A percentile compares a stretch with the other conserved stretches of the same genome.
Evolutionary conservation across 2,329 filamentous ascomycete genomes (phyloP).

Genomic region (Stagonosporopsis vannaccii): DNA sequence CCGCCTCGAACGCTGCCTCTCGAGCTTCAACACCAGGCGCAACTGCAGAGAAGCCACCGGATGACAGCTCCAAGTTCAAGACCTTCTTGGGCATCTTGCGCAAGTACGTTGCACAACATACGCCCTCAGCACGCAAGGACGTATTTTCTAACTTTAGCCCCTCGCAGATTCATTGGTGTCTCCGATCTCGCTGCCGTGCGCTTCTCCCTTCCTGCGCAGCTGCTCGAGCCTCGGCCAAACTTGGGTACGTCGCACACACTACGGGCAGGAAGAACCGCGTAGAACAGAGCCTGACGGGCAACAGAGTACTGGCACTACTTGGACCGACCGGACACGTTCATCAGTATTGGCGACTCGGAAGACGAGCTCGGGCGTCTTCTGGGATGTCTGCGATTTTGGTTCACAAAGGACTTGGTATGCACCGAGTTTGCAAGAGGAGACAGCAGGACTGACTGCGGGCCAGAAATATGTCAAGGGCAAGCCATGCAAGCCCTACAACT

Average conservation of each 20-base stretch:
- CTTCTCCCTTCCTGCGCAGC: conserved; percentile 93
- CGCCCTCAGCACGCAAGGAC: conserved; percentile 15
- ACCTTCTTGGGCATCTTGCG: conserved; percentile 87
- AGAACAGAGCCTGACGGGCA: conserved; percentile 31
- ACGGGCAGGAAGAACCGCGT: not conserved
- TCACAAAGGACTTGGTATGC: conserved; percentile 87
- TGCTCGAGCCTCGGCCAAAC: conserved; percentile 95
- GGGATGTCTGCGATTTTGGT: conserved; percentile 95
- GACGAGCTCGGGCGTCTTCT: conserved; percentile 93
- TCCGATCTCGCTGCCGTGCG: conserved; percentile 93
- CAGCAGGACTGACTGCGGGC: conserved; percentile 28
- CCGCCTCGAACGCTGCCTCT: conserved; percentile 46
- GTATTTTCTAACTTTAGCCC: conserved; percentile 17
- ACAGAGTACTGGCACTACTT: conserved; percentile 98
- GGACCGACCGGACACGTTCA: conserved; percentile 91
- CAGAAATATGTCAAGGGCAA: conserved; percentile 97
- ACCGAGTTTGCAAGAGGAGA: not conserved
- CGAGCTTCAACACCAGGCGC: conserved; percentile 46
- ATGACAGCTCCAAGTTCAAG: conserved; percentile 86
- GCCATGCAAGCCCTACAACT: conserved; percentile 99
- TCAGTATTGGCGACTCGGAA: conserved; percentile 84
- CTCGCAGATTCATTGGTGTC: conserved; percentile 86
- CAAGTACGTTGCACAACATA: conserved; percentile 67
- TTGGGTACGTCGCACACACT: conserved; percentile 61
- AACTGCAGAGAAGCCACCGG: conserved; percentile 64